phyloP scores from a whole-genome alignment of 2,329 filamentous ascomycete species.

The Xylariaceae sp. region DNA sequence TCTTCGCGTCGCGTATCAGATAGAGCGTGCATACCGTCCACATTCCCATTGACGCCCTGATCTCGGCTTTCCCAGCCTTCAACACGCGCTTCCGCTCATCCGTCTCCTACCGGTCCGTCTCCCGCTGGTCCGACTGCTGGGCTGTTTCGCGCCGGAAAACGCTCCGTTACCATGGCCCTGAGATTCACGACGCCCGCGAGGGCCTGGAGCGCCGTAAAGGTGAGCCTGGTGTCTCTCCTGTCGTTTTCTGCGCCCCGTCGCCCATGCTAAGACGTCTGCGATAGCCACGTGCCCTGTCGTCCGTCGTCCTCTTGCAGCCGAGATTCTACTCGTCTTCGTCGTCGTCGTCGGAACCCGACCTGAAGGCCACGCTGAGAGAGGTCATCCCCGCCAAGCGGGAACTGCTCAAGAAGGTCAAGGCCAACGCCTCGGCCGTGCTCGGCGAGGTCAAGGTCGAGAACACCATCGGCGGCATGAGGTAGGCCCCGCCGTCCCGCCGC shows the following conservation, averaged over 20 bases:
- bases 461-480: slow-evolving; percentile 88
- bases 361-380: slow-evolving; percentile 79
- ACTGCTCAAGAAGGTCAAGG: slow-evolving; percentile 88
- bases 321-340: slow-evolving; percentile 65
- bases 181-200: slow-evolving; percentile 54
- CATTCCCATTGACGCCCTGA: too few species aligned
- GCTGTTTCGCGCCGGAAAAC: too few species aligned
- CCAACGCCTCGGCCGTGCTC: slow-evolving; percentile 71
- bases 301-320: slow-evolving; percentile 24
- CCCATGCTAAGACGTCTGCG: too few species aligned
- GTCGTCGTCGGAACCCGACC: slow-evolving; percentile 71
- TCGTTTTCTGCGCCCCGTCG: too few species aligned
- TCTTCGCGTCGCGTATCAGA: too few species aligned
- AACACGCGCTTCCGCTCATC: too few species aligned
- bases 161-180: slow-evolving; percentile 54
- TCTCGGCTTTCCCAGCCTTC: too few species aligned
- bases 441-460: slow-evolving; percentile 93
- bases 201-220: slow-evolving; percentile 57
- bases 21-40: too few species aligned
- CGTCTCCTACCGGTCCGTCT: too few species aligned
- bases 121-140: too few species aligned
- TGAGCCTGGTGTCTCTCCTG: too few species aligned
- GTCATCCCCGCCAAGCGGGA: slow-evolving; percentile 89
- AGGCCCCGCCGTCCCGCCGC: slow-evolving; percentile 3
- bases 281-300: slow-evolving; percentile 16